Conservation (phyloP, 169 alveolate species). For the Plasmodium gallinaceum region DNA sequence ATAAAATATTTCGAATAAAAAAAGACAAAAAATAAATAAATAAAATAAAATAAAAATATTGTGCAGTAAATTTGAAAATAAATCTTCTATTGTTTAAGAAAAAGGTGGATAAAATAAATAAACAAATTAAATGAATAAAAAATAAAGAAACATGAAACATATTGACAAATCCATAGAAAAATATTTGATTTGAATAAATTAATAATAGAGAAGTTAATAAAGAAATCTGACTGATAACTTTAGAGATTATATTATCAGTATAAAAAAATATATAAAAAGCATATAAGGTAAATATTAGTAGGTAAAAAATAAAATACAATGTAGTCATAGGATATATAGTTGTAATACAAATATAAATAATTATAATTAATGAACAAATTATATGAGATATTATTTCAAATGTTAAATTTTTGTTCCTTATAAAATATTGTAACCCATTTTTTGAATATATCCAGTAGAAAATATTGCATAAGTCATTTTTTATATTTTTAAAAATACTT, state of each 20-base stretch:
- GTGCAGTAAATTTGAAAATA: slow-evolving; percentile 14
- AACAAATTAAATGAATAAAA: not conserved
- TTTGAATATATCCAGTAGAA: slow-evolving; percentile 20
- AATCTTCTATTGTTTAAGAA: slow-evolving; percentile 33
- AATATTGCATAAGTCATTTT: slow-evolving; percentile 28
- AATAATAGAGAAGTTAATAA: slow-evolving; percentile 2
- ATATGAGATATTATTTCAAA: slow-evolving; percentile 19
- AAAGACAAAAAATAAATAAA: slow-evolving; percentile 29
- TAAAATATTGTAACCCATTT: slow-evolving; percentile 36
- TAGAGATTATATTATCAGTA: slow-evolving; percentile 19
- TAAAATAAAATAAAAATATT: slow-evolving; percentile 39
- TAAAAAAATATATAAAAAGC: slow-evolving; percentile 14
- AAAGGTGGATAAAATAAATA: slow-evolving; percentile 11
- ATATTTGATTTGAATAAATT: slow-evolving; percentile 31
- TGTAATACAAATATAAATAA: not conserved
- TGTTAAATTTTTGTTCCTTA: slow-evolving; percentile 24
- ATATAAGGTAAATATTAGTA: not conserved
- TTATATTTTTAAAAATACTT: slow-evolving; percentile 1
- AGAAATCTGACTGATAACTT: slow-evolving; percentile 18
- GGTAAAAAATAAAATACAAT: not conserved
- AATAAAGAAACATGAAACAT: slow-evolving; percentile 12
- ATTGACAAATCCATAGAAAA: slow-evolving; percentile 22
- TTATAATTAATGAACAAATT: slow-evolving; percentile 2
- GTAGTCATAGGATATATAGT: not conserved
- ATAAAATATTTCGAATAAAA: slow-evolving; percentile 36